Base-by-base conservation (phyloP, 1,284 basidiomycete species). In the Ustilago cynodontis region DNA sequence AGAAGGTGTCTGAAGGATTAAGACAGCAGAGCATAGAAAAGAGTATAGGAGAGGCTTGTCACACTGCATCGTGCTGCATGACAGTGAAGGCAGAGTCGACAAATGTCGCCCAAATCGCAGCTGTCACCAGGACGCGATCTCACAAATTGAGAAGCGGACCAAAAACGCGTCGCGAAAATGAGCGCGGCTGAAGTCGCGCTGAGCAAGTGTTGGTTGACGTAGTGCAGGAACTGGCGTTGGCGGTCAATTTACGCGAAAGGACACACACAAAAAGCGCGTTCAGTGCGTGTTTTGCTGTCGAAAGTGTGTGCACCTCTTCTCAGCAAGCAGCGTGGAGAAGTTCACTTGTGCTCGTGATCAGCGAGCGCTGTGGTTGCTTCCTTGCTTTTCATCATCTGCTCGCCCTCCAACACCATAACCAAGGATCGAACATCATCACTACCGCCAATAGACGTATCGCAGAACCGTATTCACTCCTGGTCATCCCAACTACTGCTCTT, bases 221-320 rank as follows among this genome's bases (percentile, higher is more conserved):
- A 7, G 50, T 51, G 29, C 9, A 29, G 51, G 29, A 52, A 52
- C n/a, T n/a, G n/a, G n/a, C n/a, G 51, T 52, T 52, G 29, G 28
- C 33, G 1, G n/a, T 49, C 47, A 49, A 31, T 52, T 52, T 52
- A 52, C 51, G 22, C 51, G 51, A 52, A 52, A 52, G 20, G n/a
- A 37, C 35, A 13, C 24, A 28, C 24, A 10, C 28, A 11, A 28
- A 50, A 50, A 18, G 28, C 49, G 51, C 51, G 39, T 43, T 57
- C 20, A 20, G 41, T 43, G 18, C 20, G 18, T 6, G 22, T n/a
- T 28, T n/a, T 28, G 11, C 55, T 43, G 39, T 7, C 41, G 6
- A 43, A 43, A 20, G 37, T 3, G 37, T 33, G n/a, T 33, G n/a
- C 20, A 22, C n/a, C 41, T 43, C 20, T 22, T 43, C 41, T 37